phyloP scores from a whole-genome alignment of 805 yeast genomes.

The Tanozyma kutaoensis region DNA sequence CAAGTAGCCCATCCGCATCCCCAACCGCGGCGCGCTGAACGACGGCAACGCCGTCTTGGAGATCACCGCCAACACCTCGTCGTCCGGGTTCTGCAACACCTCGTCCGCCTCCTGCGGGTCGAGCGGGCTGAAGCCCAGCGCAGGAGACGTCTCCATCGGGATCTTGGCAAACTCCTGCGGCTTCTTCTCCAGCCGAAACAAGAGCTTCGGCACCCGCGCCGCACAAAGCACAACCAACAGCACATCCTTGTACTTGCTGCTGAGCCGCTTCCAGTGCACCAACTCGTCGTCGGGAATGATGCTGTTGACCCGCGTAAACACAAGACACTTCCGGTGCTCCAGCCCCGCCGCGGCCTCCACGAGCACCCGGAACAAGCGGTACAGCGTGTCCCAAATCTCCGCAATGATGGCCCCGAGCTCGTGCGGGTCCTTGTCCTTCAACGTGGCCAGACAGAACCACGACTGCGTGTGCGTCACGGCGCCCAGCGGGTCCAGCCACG shows the following conservation, averaged over 20 bases:
- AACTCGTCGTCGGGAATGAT: conserved; percentile 74
- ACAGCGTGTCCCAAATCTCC: conserved; percentile 53
- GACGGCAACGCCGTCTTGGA: conserved; percentile 52
- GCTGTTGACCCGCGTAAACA: conserved; percentile 58
- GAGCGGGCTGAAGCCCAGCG: too few species aligned
- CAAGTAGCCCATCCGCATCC: conserved; percentile 60
- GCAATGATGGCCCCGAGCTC: conserved; percentile 39
- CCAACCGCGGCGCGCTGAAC: conserved; percentile 57
- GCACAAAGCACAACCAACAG: conserved; percentile 62
- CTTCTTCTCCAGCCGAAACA: conserved; percentile 11
- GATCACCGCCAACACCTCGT: conserved; percentile 34
- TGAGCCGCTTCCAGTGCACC: conserved; percentile 60
- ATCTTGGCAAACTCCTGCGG: too few species aligned
- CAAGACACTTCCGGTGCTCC: conserved; percentile 47
- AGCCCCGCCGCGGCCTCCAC: conserved; percentile 16
- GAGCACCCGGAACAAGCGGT: conserved; percentile 25
- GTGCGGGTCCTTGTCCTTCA: conserved; percentile 10
- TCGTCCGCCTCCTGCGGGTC: too few species aligned
- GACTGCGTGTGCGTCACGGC: conserved; percentile 45
- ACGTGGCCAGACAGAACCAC: conserved; percentile 32
- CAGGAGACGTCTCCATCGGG: too few species aligned
- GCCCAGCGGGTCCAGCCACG: conserved; percentile 86
- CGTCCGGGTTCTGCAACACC: too few species aligned
- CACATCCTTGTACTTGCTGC: conserved; percentile 36
- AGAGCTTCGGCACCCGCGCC: conserved; percentile 39